Base-by-base conservation (phyloP, 1,284 basidiomycete genomes). In the Cutaneotrichosporon daszewskae region DNA sequence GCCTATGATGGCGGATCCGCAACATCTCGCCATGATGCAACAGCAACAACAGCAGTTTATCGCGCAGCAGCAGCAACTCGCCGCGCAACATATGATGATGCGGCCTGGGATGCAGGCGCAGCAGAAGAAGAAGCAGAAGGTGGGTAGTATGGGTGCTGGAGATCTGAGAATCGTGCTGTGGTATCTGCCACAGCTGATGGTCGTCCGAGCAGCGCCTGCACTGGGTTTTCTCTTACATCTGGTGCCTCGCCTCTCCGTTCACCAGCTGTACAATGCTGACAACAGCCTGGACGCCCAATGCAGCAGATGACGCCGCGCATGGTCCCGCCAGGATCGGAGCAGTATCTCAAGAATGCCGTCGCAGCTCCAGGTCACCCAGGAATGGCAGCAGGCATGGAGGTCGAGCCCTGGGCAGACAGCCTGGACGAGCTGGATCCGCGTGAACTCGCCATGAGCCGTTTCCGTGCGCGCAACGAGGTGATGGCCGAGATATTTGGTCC, bases 351-450 rank as follows among this genome's bases (percentile, higher is more conserved):
- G 45, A 51, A 56, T 24, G 61, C 63, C 18, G 31, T 60, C 25
- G 32, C 51, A 6, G 33, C 45, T 2, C 49, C 53, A 9, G 25
- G 16, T 10, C 25, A 14, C 5, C 34, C 18, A 8, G 37, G n/a
- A 5, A 29, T 28, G 4, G 20, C n/a, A n/a, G 18, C 31, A 3
- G 27, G 18, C 18, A 29, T 35, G 17, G 32, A 39, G 26, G 44
- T 55, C 13, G 66, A 69, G 47, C 66, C 66, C 5, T 69, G 64
- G 64, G 60, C 66, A 1, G 66, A 69, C 37, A 51, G 43, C 23
- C 42, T 69, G 40, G 66, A 69, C 35, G 66, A 69, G 51, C 45
- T 67, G 11, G 66, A 69, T 51, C 53, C 61, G 18, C 47, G 64
- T 22, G 66, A 69, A 35, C 37, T 66, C 10, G 66, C 66, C 3